phyloP scores from a whole-genome alignment of 306 rosid species.

The Fagus crenata region DNA sequence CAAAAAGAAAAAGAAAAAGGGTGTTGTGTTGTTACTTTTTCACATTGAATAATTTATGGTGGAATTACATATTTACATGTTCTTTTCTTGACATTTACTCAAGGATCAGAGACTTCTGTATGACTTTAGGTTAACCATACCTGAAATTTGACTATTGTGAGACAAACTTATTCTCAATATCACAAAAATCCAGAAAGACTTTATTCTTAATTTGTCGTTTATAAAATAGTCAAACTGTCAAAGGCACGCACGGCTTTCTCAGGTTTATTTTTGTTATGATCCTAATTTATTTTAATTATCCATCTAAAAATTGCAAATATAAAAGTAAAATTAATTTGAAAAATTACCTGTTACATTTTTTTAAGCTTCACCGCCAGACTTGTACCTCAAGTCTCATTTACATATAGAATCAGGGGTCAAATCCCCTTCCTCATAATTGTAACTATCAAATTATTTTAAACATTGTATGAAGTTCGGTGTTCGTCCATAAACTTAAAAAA shows the following conservation, averaged over 20 bases:
- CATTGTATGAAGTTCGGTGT: no score
- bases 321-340: no score
- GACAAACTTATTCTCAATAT: neutral
- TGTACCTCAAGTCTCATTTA: no score
- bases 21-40: neutral
- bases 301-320: no score
- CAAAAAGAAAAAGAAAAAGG: neutral
- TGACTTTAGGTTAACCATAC: conserved; percentile 29
- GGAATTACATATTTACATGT: conserved; percentile 2
- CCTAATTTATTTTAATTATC: no score
- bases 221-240: neutral
- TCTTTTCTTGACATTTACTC: conserved; percentile 55
- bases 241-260: neutral
- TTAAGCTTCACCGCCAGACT: no score
- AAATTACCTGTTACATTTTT: no score
- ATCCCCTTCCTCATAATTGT: no score
- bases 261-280: neutral
- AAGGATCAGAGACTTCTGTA: conserved; percentile 28
- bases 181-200: neutral
- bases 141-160: neutral
- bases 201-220: neutral
- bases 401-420: no score
- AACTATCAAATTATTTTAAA: no score
- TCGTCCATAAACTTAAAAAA: no score
- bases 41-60: conserved; percentile 3